These are phyloP conservation scores for Kwoniella dendrophila DNA, from an alignment of 768 basidiomycete species.

Conservation along the genomic window DNA sequence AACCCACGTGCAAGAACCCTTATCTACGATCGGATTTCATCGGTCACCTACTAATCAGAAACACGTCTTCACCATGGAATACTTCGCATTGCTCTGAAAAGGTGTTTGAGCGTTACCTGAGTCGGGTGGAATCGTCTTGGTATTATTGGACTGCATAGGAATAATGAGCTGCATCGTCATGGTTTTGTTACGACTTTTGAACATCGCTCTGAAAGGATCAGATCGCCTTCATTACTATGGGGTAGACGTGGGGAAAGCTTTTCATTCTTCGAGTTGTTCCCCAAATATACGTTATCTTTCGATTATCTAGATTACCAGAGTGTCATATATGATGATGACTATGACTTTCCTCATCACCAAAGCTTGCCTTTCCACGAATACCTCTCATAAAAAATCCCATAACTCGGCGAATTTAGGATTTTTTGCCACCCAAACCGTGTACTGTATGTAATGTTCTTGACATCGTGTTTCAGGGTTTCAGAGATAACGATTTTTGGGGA, in stretches of 20 bases:
- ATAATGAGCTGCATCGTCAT: no score
- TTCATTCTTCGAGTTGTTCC: no score
- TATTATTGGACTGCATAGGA: background rate
- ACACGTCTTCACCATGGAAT: background rate
- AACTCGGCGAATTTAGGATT: slow-evolving; percentile 5
- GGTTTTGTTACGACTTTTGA: no score
- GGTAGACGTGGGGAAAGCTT: no score
- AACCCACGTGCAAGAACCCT: background rate
- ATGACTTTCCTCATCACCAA: background rate
- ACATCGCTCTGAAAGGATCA: no score
- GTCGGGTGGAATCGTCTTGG: background rate
- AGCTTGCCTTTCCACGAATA: background rate
- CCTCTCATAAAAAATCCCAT: background rate
- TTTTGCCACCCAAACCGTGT: slow-evolving; percentile 1
- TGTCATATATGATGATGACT: background rate
- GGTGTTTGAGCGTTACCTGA: background rate
- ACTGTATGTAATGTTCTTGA: background rate
- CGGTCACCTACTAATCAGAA: background rate
- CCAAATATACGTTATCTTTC: no score
- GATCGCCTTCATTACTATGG: no score
- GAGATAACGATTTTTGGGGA: slow-evolving; percentile 9
- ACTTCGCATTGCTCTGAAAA: background rate
- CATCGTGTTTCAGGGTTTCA: background rate
- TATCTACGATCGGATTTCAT: slow-evolving; percentile 1
- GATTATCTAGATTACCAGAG: no score